Conservation (phyloP, 1,284 basidiomycete genomes). For the Leccinum pachyderme region DNA sequence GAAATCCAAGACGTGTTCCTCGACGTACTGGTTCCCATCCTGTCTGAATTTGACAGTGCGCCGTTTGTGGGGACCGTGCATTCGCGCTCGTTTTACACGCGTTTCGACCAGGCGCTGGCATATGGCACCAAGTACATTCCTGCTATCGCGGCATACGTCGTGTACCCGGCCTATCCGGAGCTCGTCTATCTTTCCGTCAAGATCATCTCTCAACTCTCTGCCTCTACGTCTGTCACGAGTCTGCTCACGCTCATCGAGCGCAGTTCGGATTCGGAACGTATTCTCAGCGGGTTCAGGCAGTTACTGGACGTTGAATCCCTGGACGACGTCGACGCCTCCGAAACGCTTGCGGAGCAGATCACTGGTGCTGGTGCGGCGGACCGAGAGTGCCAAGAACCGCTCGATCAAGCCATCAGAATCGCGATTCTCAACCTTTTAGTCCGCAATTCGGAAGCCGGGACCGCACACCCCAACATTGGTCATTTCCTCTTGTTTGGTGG, state of each 20-base stretch:
- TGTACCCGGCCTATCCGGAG: constrained; percentile 70
- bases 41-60: constrained; percentile 63
- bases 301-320: constrained; percentile 64
- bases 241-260: constrained; percentile 81
- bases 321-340: constrained; percentile 58
- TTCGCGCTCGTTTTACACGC: constrained; percentile 67
- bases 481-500: constrained; percentile 83
- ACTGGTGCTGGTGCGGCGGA: constrained; percentile 72
- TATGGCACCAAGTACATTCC: constrained; percentile 36
- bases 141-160: constrained; percentile 51
- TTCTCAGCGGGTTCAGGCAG: constrained; percentile 76
- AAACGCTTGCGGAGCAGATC: constrained; percentile 55
- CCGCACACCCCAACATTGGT: constrained; percentile 74
- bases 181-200: constrained; percentile 80
- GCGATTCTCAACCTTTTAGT: constrained; percentile 87
- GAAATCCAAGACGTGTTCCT: constrained; percentile 89
- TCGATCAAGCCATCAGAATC: constrained; percentile 72
- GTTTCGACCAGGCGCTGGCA: constrained; percentile 80
- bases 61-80: constrained; percentile 53
- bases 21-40: constrained; percentile 81
- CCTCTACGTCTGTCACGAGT: constrained; percentile 57
- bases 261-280: constrained; percentile 83
- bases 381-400: constrained; percentile 42
- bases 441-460: constrained; percentile 65
- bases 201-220: constrained; percentile 71